Conservation (phyloP, 2,329 filamentous ascomycete genomes). For the Dryadomyces quercivorus region DNA sequence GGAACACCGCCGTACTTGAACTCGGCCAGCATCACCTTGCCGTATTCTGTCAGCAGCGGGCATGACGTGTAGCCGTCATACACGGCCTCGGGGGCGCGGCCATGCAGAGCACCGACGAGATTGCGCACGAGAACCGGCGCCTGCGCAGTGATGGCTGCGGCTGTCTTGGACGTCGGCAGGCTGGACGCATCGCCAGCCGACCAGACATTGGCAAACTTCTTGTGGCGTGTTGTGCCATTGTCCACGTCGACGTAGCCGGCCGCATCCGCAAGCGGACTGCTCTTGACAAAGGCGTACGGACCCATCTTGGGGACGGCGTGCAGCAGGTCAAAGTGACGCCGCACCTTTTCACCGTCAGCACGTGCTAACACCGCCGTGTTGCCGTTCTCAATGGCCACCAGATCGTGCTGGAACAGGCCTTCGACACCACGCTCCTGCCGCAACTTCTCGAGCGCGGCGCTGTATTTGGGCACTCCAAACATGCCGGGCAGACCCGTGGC, state of each 20-base stretch:
- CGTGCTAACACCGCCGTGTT: conserved; percentile 38
- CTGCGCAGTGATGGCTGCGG: conserved; percentile 31
- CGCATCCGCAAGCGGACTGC: conserved; percentile 40
- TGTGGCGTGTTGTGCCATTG: conserved; percentile 37
- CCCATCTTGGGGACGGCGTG: conserved; percentile 49
- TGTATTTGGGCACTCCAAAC: conserved; percentile 51
- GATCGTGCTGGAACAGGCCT: conserved; percentile 46
- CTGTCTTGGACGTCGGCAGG: conserved; percentile 40
- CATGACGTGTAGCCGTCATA: conserved; percentile 34
- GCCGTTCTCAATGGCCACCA: conserved; percentile 35
- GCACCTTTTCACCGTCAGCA: conserved; percentile 30
- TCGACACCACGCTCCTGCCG: conserved; percentile 42
- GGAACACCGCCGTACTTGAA: conserved; percentile 34
- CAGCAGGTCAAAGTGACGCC: conserved; percentile 37
- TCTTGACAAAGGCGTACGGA: conserved; percentile 39
- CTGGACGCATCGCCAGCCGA: conserved; percentile 47
- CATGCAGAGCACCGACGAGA: conserved; percentile 22
- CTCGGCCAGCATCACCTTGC: conserved; percentile 33
- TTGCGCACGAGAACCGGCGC: conserved; percentile 30
- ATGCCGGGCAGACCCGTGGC: conserved; percentile 42
- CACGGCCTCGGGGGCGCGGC: conserved; percentile 18
- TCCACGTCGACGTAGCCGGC: conserved; percentile 46
- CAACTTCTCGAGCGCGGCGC: conserved; percentile 37
- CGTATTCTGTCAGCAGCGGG: conserved; percentile 30
- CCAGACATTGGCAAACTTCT: conserved; percentile 44